Base-by-base conservation (phyloP, 106 monocot species). In the Acanthochlamys bracteata region DNA sequence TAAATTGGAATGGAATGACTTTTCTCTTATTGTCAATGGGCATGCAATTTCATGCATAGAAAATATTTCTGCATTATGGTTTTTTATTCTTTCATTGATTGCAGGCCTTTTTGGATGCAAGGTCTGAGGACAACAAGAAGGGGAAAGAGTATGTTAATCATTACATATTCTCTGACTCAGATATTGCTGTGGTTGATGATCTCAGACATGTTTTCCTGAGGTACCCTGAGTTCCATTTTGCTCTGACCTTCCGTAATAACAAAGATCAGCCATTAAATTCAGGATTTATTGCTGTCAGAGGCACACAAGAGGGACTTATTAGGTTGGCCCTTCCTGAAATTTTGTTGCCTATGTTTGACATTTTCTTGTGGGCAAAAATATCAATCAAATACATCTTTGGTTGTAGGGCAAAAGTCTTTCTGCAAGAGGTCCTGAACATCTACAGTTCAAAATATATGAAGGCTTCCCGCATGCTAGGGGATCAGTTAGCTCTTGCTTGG, bases 191-290 rank as follows among this genome's bases (percentile, higher is more conserved):
- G 55, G 80, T 96, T 59, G 75, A 74, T 75, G 77, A 91, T 80
- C 71, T 96, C 71, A 84, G 80, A 66, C 71, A 84, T 68, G 76
- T 96, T 74, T 96, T 96, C 49, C 52, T 78, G 71, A 78, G 78
- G 21, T 78, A 88, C 67, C 82, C 87, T 20, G 26, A 90, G 26
- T 96, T 90, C 57, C 80, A 96, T 40, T 42, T 96, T 42, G 95
- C 95, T 65, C 80, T 96, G 53, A 91, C 90, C 54, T 96, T 96
- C 60, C 79, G 95, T 21, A 96, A 96, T 60, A 96, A 96, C 53
- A 96, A 81, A 83, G 74, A 88, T 20, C 95, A 96, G 67, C 95
- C 95, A 63, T 25, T 96, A 20, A 96, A 96, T 76, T 96, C 95
- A 57, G 95, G 95, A 55, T 96, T 96, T 59, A 88, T 96, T 69